Conservation (phyloP, 352 stramenopile species). For the Globisporangium ultimum region DNA sequence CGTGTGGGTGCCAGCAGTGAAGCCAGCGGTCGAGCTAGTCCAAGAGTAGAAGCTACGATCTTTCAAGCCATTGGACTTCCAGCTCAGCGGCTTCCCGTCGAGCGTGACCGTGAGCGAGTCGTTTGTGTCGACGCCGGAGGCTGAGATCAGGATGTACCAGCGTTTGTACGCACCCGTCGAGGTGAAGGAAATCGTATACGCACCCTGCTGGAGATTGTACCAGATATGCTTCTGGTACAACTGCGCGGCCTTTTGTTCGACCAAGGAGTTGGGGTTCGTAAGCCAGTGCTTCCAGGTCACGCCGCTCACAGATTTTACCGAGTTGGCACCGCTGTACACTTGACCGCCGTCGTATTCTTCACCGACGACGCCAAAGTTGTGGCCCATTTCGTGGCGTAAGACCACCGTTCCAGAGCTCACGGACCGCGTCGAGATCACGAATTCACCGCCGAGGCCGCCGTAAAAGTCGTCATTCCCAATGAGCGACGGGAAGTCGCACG, state of each 20-base stretch:
- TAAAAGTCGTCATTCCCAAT: constrained; percentile 41
- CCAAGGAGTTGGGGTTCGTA: constrained; percentile 17
- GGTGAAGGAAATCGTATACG: constrained; percentile 29
- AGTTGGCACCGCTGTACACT: constrained; percentile 37
- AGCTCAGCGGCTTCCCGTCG: constrained; percentile 20
- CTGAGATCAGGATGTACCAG: constrained; percentile 24
- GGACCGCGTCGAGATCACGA: constrained; percentile 32
- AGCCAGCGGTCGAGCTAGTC: constrained; percentile 16
- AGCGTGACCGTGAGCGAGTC: constrained; percentile 27
- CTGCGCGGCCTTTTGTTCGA: constrained; percentile 23
- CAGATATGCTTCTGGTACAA: constrained; percentile 33
- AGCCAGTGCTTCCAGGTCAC: constrained; percentile 33
- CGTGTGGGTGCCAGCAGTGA: constrained; percentile 18
- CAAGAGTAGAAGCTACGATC: constrained; percentile 32
- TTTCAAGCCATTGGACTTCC: constrained; percentile 23
- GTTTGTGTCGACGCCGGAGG: constrained; percentile 23
- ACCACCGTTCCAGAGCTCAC: constrained; percentile 26
- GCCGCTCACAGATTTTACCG: constrained; percentile 1
- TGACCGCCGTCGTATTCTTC: constrained; percentile 39
- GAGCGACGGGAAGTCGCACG: constrained; percentile 31
- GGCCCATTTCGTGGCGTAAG: constrained; percentile 35
- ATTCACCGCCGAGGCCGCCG: constrained; percentile 35
- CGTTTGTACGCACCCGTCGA: constrained; percentile 28
- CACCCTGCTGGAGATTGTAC: constrained; percentile 27
- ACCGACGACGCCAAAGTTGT: constrained; percentile 38